Percentiles rank a stretch among this genome's conserved stretches.
These are phyloP conservation scores for Magnaporthales sp. DNA, from an alignment of 2,329 filamentous ascomycete genomes.

Conservation along the genomic window DNA sequence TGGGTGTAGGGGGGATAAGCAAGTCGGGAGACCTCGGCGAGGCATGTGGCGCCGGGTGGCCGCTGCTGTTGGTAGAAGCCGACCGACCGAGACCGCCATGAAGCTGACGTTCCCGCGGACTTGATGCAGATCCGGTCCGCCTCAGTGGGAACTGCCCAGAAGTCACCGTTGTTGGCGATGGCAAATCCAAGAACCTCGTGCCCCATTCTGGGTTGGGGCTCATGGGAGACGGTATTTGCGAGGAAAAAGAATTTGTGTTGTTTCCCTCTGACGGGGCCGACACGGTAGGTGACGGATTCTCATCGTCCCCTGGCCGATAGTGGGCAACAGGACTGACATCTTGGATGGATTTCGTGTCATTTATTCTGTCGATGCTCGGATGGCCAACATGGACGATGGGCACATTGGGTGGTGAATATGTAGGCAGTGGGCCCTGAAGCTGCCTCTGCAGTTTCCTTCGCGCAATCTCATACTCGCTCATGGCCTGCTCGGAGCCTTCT, in stretches of 20 bases:
- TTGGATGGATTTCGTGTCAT: constrained; percentile 23
- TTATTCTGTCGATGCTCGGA: constrained; percentile 16
- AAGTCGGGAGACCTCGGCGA: constrained; percentile 18
- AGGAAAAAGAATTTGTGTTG: constrained; percentile 29
- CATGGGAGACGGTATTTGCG: constrained; percentile 36
- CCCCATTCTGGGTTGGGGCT: constrained; percentile 33
- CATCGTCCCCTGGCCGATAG: constrained; percentile 19
- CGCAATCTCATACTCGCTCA: constrained; percentile 42
- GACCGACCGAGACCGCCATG: constrained; percentile 16
- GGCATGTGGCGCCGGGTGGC: constrained; percentile 14
- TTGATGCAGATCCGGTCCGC: constrained; percentile 14
- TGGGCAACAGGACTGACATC: constrained; percentile 23
- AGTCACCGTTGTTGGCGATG: constrained; percentile 32
- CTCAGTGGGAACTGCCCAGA: background rate
- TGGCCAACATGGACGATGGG: background rate
- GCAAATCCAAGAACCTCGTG: constrained; percentile 28
- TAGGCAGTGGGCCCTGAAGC: constrained; percentile 39
- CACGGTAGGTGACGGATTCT: constrained; percentile 18
- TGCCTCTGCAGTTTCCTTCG: constrained; percentile 42
- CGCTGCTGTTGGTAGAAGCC: constrained; percentile 14
- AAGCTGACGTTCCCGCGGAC: constrained; percentile 11
- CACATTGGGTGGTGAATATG: constrained; percentile 32
- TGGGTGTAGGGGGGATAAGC: constrained; percentile 20
- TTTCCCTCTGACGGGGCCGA: constrained; percentile 26
- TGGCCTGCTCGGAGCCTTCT: constrained; percentile 23